phyloP scores from a whole-genome alignment of 176 grass and related monocot species.

The Triticum timopheevii region DNA sequence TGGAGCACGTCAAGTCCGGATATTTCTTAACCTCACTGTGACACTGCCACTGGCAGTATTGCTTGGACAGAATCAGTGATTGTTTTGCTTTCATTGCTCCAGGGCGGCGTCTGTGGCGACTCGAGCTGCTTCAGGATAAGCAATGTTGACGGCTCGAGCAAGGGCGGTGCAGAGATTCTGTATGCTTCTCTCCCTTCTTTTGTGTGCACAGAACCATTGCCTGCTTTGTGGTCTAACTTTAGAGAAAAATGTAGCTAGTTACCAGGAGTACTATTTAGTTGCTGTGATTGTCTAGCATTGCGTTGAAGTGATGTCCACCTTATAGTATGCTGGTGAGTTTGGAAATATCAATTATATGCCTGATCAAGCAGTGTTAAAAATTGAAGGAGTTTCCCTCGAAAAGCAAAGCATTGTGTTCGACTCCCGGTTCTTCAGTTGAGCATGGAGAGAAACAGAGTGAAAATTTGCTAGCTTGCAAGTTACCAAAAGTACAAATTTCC shows the following conservation, averaged over 20 bases:
- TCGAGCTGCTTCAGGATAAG: conserved; percentile 81
- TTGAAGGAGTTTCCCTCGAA: neutral
- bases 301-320: neutral
- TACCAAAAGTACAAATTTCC: neutral
- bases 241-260: neutral
- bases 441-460: too few species aligned
- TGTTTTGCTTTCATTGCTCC: neutral
- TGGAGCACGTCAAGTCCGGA: neutral
- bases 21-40: neutral
- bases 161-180: conserved; percentile 67
- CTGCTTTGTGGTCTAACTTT: neutral
- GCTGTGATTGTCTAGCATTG: neutral
- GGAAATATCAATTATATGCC: neutral
- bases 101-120: conserved; percentile 57
- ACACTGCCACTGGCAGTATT: neutral
- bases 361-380: neutral
- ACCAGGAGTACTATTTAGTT: neutral
- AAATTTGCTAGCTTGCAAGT: neutral
- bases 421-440: neutral
- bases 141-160: conserved; percentile 37
- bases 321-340: neutral
- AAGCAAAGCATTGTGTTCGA: neutral
- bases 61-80: neutral
- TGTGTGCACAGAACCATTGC: neutral
- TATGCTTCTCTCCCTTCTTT: conserved; percentile 28